Conservation (phyloP, 1,284 basidiomycete species). For the Malassezia furfur region DNA sequence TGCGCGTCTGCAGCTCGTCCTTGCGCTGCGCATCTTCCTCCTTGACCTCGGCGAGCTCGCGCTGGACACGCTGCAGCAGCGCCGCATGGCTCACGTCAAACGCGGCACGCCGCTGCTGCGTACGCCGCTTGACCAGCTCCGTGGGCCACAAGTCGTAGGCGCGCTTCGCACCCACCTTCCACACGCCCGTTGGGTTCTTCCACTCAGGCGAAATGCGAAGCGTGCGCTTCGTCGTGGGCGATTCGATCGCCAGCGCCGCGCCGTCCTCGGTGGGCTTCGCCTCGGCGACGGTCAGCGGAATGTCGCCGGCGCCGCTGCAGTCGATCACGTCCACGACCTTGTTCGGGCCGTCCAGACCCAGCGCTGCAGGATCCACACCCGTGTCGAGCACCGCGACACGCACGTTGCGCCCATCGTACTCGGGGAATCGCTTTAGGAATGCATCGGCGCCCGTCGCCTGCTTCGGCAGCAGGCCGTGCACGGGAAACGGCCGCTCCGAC, state of each 20-base stretch:
- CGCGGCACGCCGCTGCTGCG: constrained; percentile 36
- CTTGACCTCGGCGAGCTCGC: constrained; percentile 23
- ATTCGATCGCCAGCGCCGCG: constrained; percentile 29
- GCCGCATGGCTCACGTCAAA: constrained; percentile 41
- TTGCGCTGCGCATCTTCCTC: constrained; percentile 21
- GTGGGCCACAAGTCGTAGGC: constrained; percentile 48
- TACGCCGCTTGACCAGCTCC: constrained; percentile 41
- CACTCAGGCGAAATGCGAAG: constrained; percentile 30
- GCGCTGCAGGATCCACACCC: constrained; percentile 47
- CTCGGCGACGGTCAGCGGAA: constrained; percentile 27
- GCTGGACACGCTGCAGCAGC: constrained; percentile 35
- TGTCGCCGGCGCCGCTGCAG: constrained; percentile 44
- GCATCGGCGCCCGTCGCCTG: constrained; percentile 44
- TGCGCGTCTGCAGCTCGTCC: constrained; percentile 39
- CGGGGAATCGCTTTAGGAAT: constrained; percentile 43
- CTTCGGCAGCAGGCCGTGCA: constrained; percentile 46
- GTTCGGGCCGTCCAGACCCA: constrained; percentile 41
- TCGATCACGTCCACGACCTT: constrained; percentile 49
- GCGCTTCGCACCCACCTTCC: constrained; percentile 45
- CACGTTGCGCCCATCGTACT: constrained; percentile 45
- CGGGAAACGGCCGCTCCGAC: constrained; percentile 27
- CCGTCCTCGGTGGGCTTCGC: constrained; percentile 11
- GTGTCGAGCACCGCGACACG: constrained; percentile 49
- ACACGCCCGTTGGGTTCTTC: constrained; percentile 41
- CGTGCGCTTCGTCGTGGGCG: constrained; percentile 41